These are phyloP conservation scores for Candida coquimbonensis DNA, from an alignment of 805 yeast species.

Conservation along the genomic window DNA sequence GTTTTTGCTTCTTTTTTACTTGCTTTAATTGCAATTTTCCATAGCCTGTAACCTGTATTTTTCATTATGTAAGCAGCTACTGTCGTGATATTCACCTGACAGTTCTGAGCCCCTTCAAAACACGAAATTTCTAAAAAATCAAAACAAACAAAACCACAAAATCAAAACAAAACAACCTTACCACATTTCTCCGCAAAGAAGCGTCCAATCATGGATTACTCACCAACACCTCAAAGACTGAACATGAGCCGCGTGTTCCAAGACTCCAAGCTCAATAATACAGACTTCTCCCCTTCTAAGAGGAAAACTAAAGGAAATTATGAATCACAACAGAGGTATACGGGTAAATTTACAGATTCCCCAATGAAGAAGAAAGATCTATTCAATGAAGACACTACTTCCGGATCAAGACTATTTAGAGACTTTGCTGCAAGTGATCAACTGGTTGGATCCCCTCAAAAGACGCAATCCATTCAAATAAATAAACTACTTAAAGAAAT, in stretches of 20 bases:
- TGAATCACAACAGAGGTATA: slow-evolving; percentile 16
- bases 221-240: slow-evolving; percentile 20
- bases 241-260: slow-evolving; percentile 18
- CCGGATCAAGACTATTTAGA: slow-evolving; percentile 17
- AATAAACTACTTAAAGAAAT: slow-evolving; percentile 31
- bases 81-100: no score
- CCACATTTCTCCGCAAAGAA: neutral
- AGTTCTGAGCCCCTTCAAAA: no score
- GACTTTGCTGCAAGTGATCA: slow-evolving; percentile 13
- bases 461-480: slow-evolving; percentile 29
- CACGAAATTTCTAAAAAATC: neutral
- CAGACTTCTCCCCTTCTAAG: slow-evolving; percentile 10
- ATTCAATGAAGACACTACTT: slow-evolving; percentile 9
- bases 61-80: no score
- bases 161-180: neutral
- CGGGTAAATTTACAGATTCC: slow-evolving; percentile 19
- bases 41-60: no score
- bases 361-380: slow-evolving; percentile 7
- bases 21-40: neutral
- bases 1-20: no score
- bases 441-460: slow-evolving; percentile 25
- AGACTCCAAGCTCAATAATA: slow-evolving; percentile 18
- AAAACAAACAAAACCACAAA: neutral
- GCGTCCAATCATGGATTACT: slow-evolving; percentile 17
- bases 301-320: slow-evolving; percentile 6